Percentiles rank a stretch among this genome's conserved stretches.
phyloP scores from a whole-genome alignment of 192 early-diverging fungal genomes.

The Tieghemiomyces parasiticus region DNA sequence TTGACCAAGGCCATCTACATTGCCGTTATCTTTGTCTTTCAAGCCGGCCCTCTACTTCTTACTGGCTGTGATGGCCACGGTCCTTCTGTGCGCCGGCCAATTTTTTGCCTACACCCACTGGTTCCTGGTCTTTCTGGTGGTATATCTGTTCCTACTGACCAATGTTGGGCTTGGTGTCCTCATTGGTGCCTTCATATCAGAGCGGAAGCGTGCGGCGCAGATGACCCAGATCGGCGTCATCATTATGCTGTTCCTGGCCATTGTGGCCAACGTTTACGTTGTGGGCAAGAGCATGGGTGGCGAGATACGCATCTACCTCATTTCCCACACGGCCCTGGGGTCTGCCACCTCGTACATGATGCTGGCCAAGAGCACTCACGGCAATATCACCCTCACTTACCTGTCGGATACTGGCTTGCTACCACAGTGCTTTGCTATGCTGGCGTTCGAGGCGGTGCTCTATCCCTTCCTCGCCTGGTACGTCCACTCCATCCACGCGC shows the following conservation, averaged over 20 bases:
- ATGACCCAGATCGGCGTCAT: neutral
- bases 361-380: neutral
- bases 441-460: neutral
- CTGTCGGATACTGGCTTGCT: neutral
- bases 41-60: neutral
- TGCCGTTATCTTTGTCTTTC: neutral
- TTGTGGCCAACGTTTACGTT: neutral
- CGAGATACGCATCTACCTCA: neutral
- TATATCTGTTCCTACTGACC: neutral
- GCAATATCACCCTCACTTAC: neutral
- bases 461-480: neutral
- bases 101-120: constrained; percentile 1
- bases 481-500: neutral
- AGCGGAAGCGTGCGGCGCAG: neutral
- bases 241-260: neutral
- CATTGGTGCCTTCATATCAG: neutral
- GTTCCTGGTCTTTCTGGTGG: neutral
- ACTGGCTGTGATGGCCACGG: neutral
- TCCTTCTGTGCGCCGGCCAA: neutral
- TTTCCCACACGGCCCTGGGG: neutral
- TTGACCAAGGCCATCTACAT: neutral
- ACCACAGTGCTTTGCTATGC: neutral
- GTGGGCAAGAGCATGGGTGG: neutral
- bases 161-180: neutral
- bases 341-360: neutral